Base-by-base conservation (phyloP, 2,329 filamentous ascomycete genomes). In the Neopestalotiopsis clavispora region DNA sequence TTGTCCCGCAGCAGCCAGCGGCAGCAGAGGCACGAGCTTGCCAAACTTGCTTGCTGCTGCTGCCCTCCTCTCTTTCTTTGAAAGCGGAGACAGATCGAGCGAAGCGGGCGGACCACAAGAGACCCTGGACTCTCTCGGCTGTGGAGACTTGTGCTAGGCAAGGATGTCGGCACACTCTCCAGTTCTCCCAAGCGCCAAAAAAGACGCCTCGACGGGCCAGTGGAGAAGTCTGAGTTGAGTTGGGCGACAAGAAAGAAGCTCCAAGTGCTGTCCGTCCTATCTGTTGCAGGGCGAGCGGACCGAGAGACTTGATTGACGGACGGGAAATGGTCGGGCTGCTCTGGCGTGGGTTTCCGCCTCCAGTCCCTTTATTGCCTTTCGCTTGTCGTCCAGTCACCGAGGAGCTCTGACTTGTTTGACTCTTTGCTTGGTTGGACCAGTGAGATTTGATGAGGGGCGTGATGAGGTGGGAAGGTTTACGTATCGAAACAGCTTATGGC, bases 81-180 rank as follows among this genome's bases (percentile, higher is more conserved):
- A 20, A 52, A 45, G 61, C 38, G 59, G 59, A 62, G 59, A 30
- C 57, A 40, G 59, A 38, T 40, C 64, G 34, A 66, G 64, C 52
- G 64, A 45, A 38, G 64, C 20, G 23, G 57, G 57, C 23, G 30
- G 20, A 64, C 38, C 14, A 45, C n/a, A 62, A 28, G 34, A 59
- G 28, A 45, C 61, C 64, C 64, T 42, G 64, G 64, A 57, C 52
- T 57, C 23, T 32, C 14, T 42, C 34, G 32, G 60, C 38, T 38
- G 32, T 20, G 57, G 30, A 20, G 20, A 13, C 13, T 23, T 45
- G 61, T 23, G 61, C 61, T 64, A 64, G 40, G 64, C 64, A 40
- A 34, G 64, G 64, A 66, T 66, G 32, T 38, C 64, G 64, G 64
- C 64, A 66, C 45, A 66, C 23, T 20, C 30, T 57, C 23, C 23